These are phyloP conservation scores for Talaromyces ruber DNA, from an alignment of 495 filamentous ascomycete genomes.

Conservation along the genomic window DNA sequence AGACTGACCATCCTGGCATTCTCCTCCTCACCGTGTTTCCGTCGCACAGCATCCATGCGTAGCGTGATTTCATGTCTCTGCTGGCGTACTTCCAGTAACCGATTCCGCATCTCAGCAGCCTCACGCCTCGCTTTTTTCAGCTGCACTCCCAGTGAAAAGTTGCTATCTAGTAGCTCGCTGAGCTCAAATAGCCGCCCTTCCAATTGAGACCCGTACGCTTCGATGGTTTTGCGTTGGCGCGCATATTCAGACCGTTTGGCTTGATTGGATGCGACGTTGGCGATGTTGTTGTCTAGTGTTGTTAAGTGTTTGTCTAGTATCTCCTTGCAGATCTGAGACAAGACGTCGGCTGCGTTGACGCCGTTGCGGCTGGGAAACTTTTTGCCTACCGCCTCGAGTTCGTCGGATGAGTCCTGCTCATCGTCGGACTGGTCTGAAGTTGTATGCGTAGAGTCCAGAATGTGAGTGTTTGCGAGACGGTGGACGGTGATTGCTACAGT, in stretches of 20 bases:
- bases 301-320: conserved; percentile 46
- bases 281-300: conserved; percentile 29
- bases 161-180: conserved; percentile 51
- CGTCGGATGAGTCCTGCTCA: conserved; percentile 27
- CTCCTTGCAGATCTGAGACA: conserved; percentile 62
- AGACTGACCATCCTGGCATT: conserved; percentile 25
- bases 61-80: conserved; percentile 60
- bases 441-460: conserved; percentile 15
- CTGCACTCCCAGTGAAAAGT: conserved; percentile 52
- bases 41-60: conserved; percentile 60
- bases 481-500: conserved; percentile 38
- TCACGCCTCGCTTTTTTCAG: conserved; percentile 56
- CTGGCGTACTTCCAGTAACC: conserved; percentile 52
- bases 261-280: conserved; percentile 23
- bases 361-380: conserved; percentile 47
- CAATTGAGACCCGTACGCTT: conserved; percentile 61
- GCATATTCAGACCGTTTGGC: conserved; percentile 42
- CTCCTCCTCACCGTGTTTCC: conserved; percentile 42
- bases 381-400: conserved; percentile 20
- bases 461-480: conserved; percentile 28
- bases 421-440: conserved; percentile 17
- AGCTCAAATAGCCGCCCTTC: conserved; percentile 50
- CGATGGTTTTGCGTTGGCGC: conserved; percentile 54
- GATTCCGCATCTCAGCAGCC: conserved; percentile 53
- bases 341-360: conserved; percentile 61